A percentile compares a stretch with the other conserved stretches of the same genome.
phyloP scores from a whole-genome alignment of 2,329 filamentous ascomycete genomes.

The Pseudogymnoascus sp. region DNA sequence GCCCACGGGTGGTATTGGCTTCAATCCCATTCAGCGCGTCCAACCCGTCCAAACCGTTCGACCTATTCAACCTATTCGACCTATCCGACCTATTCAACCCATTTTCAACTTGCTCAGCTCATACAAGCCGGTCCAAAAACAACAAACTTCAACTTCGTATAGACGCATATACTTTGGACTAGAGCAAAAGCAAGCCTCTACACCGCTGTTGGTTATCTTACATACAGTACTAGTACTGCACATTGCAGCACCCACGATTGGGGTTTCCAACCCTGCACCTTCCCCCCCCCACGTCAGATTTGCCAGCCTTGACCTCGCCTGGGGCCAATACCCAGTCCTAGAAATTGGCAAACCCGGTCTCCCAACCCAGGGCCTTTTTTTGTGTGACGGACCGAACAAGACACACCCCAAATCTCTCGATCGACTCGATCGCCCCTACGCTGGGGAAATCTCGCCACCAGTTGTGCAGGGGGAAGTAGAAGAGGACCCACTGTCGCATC shows the following conservation, averaged over 20 bases:
- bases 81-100: not conserved
- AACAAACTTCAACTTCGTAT: not conserved
- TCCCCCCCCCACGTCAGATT: not conserved
- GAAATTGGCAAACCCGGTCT: not conserved
- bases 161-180: not conserved
- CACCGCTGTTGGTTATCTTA: not conserved
- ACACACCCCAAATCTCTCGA: constrained; percentile 3
- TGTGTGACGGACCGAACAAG: not conserved
- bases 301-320: constrained; percentile 1
- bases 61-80: not conserved
- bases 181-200: not conserved
- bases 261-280: not conserved
- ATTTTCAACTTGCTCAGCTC: not conserved
- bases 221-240: not conserved
- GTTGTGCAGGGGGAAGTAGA: not conserved
- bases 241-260: not conserved
- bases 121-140: not conserved
- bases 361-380: not conserved
- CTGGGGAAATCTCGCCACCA: not conserved
- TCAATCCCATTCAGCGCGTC: not conserved
- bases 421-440: not conserved
- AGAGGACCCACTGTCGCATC: not conserved
- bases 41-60: not conserved
- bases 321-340: not conserved
- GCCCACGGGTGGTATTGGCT: not conserved